phyloP scores from a whole-genome alignment of 1,284 basidiomycete species.

The Mycena sp. region DNA sequence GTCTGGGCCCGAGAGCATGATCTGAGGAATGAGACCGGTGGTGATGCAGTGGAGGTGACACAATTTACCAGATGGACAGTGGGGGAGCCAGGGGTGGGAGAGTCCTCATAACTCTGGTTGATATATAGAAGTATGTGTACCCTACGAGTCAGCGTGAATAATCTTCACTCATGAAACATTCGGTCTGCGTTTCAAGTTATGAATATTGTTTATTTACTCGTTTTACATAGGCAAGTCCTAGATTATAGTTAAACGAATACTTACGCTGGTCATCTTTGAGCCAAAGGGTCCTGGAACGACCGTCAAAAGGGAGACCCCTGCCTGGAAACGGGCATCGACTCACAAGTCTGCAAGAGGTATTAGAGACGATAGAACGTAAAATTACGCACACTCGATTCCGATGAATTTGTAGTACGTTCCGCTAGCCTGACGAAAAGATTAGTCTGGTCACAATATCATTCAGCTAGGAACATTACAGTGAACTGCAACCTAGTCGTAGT shows the following conservation, averaged over 20 bases:
- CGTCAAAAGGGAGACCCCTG: constrained; percentile 12
- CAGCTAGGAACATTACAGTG: constrained; percentile 1
- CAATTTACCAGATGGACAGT: constrained; percentile 77
- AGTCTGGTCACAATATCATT: neutral
- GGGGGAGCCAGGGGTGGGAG: constrained; percentile 58
- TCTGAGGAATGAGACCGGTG: constrained; percentile 51
- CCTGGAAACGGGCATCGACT: constrained; percentile 30
- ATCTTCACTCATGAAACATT: constrained; percentile 17
- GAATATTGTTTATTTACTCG: constrained; percentile 36
- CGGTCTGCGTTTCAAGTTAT: constrained; percentile 7
- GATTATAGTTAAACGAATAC: constrained; percentile 50
- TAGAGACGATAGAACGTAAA: no score
- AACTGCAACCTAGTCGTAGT: constrained; percentile 1
- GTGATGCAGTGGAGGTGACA: constrained; percentile 64
- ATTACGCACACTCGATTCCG: constrained; percentile 65
- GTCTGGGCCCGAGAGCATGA: constrained; percentile 70
- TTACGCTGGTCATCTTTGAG: constrained; percentile 66
- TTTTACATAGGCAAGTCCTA: constrained; percentile 56
- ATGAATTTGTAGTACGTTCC: constrained; percentile 70
- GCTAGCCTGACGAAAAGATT: constrained; percentile 50
- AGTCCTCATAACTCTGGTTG: no score
- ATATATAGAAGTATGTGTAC: no score
- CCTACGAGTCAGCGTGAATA: no score
- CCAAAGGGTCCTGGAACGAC: constrained; percentile 56
- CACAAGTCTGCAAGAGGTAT: constrained; percentile 57